Evolutionary conservation across 176 grass and related monocot genomes (phyloP), one percentile per base, ranked within the genome.

Genomic region (Microstegium vimineum): DNA sequence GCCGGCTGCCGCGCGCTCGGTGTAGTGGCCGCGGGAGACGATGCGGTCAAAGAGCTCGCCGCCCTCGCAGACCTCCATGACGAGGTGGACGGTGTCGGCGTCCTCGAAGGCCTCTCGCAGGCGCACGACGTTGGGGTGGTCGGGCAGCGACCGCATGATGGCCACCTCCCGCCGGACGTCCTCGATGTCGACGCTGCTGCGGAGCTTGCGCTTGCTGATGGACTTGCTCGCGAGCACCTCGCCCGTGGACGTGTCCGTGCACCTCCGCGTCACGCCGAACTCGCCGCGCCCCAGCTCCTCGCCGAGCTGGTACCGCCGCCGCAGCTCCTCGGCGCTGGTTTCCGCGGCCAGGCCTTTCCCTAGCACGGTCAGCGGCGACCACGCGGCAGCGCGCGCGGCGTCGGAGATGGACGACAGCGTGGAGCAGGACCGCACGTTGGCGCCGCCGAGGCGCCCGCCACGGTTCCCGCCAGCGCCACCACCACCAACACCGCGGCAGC

Each of bases 41-140:
- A 96, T 96, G 30, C 90, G 76, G 61, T 96, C 93, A 57, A 96
- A 96, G 67, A 96, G 90, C 86, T 96, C 93, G 11, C 93, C 90
- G 34, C 93, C 93, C 81, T 96, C 90, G 81, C 93, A 96, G 25
- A 96, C 66, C 90, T 96, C 90, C 90, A 96, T 92, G 71, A 89
- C 73, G 67, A 96, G 85, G 83, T 93, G 80, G 25, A 96, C 93
- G 25, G 85, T 69, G n/a, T 96, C 88, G 73, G 2, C 27, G 36
- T 96, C 90, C 88, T 96, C 90, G 57, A 84, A 96, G 4, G 90
- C 88, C 81, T 93, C 93, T 5, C 83, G 75, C 3, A 96, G 86
- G 9, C 75, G 68, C 52, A 96, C 90, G 36, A 96, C 71, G 88
- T 89, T 93, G 31, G 77, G 18, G 57, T 93, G 93, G 4, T 73